Evolutionary conservation across 2,329 filamentous ascomycete genomes (phyloP), one percentile per base, ranked within the genome.

Genomic region (Aspergillus sp.): DNA sequence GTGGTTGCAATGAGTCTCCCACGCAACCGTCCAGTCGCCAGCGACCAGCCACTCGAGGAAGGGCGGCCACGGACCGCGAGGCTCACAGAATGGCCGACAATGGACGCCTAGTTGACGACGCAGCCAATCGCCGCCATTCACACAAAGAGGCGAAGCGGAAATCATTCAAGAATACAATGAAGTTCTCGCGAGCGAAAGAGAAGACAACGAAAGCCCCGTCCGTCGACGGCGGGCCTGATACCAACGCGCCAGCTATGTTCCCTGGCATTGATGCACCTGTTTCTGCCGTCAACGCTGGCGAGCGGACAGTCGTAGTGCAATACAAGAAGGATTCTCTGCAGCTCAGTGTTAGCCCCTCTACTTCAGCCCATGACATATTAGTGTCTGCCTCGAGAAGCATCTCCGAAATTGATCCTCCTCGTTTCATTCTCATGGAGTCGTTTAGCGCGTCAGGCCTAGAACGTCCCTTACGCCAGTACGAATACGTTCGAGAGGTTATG

Each of bases 401-500:
- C 66, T 81, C 82, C 55, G 75, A 78, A 2, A 86, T 96, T 59
- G 82, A 87, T 60, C 81, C 87, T 0, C 77, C 82, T 11, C 83
- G 81, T 12, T 89, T 87, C 52, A 81, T 95, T n/a, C 72, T 97
- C 11, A 74, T 92, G 17, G 93, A 98, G 72, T 85, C 83, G 18
- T 97, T 92, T 71, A 78, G 81, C 18, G 83, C 86, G 44, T 82
- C 95, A 1, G 91, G 91, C 30, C 80, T 98, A 2, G 90, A 96
- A 71, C 86, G 93, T 39, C 89, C 90, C 1, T 76, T 98, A 24
- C 88, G 93, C 41, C 87, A 86, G 39, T 97, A 96, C 70, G 93
- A 98, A 76, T 86, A 85, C 60, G 83, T 98, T 32, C 85, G 91
- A 58, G 91, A 96, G 67, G 85, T 96, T 20, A 84, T 97, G 82